Conservation (phyloP, 1,284 basidiomycete genomes). For the Sporisorium sorghi region DNA sequence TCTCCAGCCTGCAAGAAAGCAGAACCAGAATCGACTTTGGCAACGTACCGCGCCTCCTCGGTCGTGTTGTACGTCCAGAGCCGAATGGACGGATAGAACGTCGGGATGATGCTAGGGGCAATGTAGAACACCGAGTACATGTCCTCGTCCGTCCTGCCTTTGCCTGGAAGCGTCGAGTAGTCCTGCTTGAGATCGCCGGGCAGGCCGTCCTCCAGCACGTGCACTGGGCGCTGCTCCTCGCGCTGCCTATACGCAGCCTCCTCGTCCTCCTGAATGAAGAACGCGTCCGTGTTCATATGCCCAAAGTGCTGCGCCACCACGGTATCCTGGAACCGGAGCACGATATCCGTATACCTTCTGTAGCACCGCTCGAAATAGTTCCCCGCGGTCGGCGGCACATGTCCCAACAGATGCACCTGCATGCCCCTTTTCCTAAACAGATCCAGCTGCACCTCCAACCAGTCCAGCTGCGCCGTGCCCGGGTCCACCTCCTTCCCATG, state of each 20-base stretch:
- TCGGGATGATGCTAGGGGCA: conserved; percentile 78
- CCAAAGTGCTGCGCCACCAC: conserved; percentile 90
- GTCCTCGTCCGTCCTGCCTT: conserved; percentile 57
- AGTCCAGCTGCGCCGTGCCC: conserved; percentile 73
- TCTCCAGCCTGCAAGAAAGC: background rate
- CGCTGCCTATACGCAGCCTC: conserved; percentile 32
- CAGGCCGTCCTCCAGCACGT: conserved; percentile 24
- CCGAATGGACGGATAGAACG: conserved; percentile 84
- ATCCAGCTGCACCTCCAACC: conserved; percentile 87
- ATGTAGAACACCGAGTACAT: conserved; percentile 61
- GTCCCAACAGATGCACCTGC: conserved; percentile 76
- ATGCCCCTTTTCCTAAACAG: conserved; percentile 79
- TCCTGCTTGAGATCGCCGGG: conserved; percentile 64
- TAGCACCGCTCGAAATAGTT: conserved; percentile 89
- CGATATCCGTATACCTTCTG: conserved; percentile 80
- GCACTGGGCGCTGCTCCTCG: background rate
- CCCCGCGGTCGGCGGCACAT: conserved; percentile 80
- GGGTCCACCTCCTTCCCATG: conserved; percentile 47
- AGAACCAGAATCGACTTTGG: background rate
- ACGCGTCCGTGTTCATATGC: conserved; percentile 72
- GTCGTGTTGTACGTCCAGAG: conserved; percentile 75
- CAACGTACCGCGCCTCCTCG: conserved; percentile 17
- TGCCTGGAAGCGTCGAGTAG: conserved; percentile 59
- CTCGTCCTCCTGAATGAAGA: conserved; percentile 64
- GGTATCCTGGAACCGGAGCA: conserved; percentile 86